These are phyloP conservation scores for Fennellomyces sp. DNA, from an alignment of 371 early-diverging fungal species.

Conservation along the genomic window DNA sequence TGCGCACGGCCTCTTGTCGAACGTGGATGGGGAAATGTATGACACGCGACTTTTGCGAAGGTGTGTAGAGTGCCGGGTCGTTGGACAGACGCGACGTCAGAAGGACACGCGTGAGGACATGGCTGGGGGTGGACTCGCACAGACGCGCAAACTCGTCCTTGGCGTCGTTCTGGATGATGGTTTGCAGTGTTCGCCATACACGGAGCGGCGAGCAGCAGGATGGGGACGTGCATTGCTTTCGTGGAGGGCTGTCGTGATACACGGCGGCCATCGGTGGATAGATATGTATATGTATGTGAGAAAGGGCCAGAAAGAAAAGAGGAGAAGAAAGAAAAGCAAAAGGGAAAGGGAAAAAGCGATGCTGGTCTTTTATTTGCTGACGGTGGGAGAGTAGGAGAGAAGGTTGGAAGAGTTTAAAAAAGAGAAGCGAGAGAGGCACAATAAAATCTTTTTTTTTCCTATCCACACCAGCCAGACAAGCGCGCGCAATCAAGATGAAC, in stretches of 20 bases:
- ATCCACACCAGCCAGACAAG: slow-evolving; percentile 11
- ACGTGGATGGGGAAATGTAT: slow-evolving; percentile 19
- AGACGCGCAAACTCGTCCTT: slow-evolving; percentile 30
- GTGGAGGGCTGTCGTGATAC: slow-evolving; percentile 17
- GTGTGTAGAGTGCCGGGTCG: slow-evolving; percentile 27
- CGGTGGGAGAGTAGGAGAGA: slow-evolving; percentile 3
- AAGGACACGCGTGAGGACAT: slow-evolving; percentile 27
- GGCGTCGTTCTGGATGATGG: slow-evolving; percentile 26
- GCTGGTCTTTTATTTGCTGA: neutral
- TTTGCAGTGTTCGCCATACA: slow-evolving; percentile 33
- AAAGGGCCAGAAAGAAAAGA: neutral
- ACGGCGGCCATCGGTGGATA: slow-evolving; percentile 13
- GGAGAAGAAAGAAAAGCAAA: slow-evolving; percentile 9
- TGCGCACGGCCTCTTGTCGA: slow-evolving; percentile 22
- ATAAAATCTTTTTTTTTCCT: slow-evolving; percentile 16
- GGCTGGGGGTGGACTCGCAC: slow-evolving; percentile 8
- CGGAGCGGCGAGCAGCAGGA: slow-evolving; percentile 29
- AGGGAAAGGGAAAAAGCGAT: neutral
- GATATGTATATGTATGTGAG: neutral
- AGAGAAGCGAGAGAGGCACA: slow-evolving; percentile 9
- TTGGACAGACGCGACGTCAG: slow-evolving; percentile 31
- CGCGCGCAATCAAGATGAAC: neutral
- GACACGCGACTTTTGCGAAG: slow-evolving; percentile 29
- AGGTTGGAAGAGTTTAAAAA: slow-evolving; percentile 7
- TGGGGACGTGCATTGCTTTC: slow-evolving; percentile 28